Base-by-base conservation (phyloP, 2,329 filamentous ascomycete species). In the Fusarium sp. region DNA sequence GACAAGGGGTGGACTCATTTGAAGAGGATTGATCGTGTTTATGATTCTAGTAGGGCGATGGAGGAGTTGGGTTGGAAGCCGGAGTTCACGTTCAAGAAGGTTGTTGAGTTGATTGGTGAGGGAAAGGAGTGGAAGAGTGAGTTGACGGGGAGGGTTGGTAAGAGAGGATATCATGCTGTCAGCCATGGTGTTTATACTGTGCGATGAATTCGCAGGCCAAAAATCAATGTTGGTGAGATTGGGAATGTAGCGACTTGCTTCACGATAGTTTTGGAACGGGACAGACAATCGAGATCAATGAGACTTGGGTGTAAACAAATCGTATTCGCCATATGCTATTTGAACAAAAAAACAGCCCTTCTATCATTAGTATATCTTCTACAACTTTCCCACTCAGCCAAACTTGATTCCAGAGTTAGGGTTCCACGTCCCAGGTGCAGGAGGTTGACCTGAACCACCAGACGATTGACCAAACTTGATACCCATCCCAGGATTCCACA, bases 401-500 rank as follows among this genome's bases (percentile, higher is more conserved):
- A 90, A 90, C 57, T 86, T 84, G 70, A 91, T 86, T 6, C 88
- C 89, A 41, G 84, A 82, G 45, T 79, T 85, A 2, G 88, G 87
- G 71, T 91, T 88, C 89, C 90, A 92, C 2, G 84, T 86, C 38
- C 85, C 84, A 3, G 76, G 76, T 5, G 75, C 55, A 40, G 70
- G 71, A 63, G 69, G 69, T 60, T 75, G 73, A 20, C 73, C 77
- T 33, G 75, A 77, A 41, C 75, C 42, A 20, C 75, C 58, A n/a
- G 58, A 69, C 18, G 82, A 70, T 6, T 83, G 86, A 2, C 88
- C 89, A 80, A 97, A 97, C 62, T 90, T 91, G 75, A 97, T 96
- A 0, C 92, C 92, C 85, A 93, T 91, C 4, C 91, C 90, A 1
- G 94, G 93, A 60, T 89, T 91, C 94, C 94, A 97, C 79, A 79